These are phyloP conservation scores for Paramecium sonneborni DNA, from an alignment of 73 alveolate species.

Conservation along the genomic window DNA sequence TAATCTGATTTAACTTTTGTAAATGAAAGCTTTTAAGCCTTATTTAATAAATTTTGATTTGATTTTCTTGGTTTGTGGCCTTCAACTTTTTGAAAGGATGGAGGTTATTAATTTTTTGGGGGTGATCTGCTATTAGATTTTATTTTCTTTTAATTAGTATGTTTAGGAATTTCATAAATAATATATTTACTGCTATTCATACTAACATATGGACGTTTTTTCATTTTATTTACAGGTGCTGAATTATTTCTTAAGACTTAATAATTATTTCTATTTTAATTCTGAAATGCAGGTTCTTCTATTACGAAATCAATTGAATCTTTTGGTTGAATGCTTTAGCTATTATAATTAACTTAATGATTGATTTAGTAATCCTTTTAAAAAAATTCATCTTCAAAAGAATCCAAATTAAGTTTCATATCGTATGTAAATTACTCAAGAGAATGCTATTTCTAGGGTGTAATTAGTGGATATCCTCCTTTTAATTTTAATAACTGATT, in stretches of 20 bases:
- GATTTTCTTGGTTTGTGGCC: neutral
- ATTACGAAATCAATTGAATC: neutral
- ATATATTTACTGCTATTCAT: neutral
- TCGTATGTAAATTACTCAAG: neutral
- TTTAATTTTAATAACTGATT: neutral
- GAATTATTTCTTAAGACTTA: neutral
- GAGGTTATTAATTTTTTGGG: neutral
- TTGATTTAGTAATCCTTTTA: neutral
- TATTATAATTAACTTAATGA: neutral
- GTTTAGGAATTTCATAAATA: neutral
- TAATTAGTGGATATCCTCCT: neutral
- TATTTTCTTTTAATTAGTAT: neutral
- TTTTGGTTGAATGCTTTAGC: neutral
- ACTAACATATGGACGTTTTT: neutral
- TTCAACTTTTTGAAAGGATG: neutral
- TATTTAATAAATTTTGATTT: neutral
- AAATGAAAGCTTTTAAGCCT: neutral
- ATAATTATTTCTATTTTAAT: neutral
- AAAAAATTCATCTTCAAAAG: neutral
- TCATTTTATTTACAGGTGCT: neutral
- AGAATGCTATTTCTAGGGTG: neutral
- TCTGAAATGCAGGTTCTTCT: neutral
- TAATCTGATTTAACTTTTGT: neutral
- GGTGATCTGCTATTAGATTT: neutral
- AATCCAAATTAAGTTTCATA: neutral